Percentiles rank a stretch among this genome's conserved stretches.
These are phyloP conservation scores for Aspergillus ellipticus DNA, from an alignment of 495 filamentous ascomycete species.

Conservation along the genomic window DNA sequence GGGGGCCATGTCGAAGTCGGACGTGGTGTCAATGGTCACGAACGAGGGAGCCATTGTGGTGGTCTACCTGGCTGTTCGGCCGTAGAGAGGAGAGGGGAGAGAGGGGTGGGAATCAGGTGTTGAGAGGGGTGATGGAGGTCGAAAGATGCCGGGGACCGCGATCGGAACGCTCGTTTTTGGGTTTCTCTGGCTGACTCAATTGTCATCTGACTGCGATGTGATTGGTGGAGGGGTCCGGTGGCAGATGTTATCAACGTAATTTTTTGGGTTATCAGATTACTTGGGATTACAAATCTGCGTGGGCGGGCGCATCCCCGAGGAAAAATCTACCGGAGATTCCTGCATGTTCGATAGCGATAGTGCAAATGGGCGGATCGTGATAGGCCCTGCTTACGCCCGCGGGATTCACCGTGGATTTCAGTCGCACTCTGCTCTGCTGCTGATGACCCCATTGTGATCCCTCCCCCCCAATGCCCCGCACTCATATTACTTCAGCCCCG, in stretches of 20 bases:
- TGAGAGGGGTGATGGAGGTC: constrained; percentile 2
- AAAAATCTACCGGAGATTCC: no score
- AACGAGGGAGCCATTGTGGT: constrained; percentile 32
- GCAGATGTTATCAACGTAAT: background rate
- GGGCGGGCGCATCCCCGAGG: background rate
- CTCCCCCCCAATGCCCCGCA: background rate
- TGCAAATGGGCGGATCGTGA: background rate
- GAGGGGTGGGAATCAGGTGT: background rate
- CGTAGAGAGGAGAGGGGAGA: background rate
- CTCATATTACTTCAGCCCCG: background rate
- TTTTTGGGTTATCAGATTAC: constrained; percentile 3
- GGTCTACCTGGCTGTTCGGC: background rate
- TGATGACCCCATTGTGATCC: background rate
- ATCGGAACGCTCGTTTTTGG: background rate
- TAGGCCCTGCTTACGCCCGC: background rate
- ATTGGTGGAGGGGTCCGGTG: background rate
- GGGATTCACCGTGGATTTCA: background rate
- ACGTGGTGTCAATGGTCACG: constrained; percentile 39
- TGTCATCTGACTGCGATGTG: constrained; percentile 3
- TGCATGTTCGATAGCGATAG: background rate
- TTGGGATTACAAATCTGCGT: background rate
- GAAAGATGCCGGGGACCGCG: background rate
- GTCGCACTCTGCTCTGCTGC: background rate
- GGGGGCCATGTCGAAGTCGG: constrained; percentile 35
- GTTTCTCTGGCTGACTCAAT: constrained; percentile 4